A percentile compares a stretch with the other conserved stretches of the same genome.
These are phyloP conservation scores for Blastobotrys peoriensis DNA, from an alignment of 805 yeast species.

Conservation along the genomic window DNA sequence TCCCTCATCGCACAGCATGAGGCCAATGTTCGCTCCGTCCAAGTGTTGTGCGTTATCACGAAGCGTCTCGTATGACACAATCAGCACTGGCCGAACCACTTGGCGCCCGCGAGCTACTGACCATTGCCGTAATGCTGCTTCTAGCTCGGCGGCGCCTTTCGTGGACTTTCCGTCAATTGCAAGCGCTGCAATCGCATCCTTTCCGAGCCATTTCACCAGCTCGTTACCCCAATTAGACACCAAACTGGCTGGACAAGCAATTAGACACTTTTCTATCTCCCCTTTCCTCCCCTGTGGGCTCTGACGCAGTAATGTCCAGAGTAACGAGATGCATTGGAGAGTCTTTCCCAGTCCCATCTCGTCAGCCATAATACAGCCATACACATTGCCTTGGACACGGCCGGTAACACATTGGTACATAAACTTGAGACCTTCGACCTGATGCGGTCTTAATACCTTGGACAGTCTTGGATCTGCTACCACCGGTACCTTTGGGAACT, in stretches of 20 bases:
- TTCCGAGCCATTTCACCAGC: conserved; percentile 89
- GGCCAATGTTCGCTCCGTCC: conserved; percentile 73
- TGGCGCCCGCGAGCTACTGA: conserved; percentile 81
- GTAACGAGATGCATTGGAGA: conserved; percentile 75
- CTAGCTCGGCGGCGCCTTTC: conserved; percentile 57
- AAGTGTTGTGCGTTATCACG: conserved; percentile 76
- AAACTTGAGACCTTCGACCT: conserved; percentile 90
- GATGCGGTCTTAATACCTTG: conserved; percentile 88
- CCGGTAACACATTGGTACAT: conserved; percentile 90
- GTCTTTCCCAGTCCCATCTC: conserved; percentile 96
- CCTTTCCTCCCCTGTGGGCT: conserved; percentile 77
- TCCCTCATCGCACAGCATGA: conserved; percentile 82
- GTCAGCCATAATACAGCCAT: conserved; percentile 97
- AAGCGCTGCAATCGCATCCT: conserved; percentile 78
- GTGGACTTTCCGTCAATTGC: conserved; percentile 86
- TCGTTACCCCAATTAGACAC: conserved; percentile 98
- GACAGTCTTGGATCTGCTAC: conserved; percentile 88
- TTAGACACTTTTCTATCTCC: conserved; percentile 82
- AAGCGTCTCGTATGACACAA: conserved; percentile 89
- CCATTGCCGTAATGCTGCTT: conserved; percentile 70
- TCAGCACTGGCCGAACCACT: conserved; percentile 86
- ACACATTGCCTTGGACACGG: conserved; percentile 53
- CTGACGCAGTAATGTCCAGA: conserved; percentile 90
- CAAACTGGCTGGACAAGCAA: conserved; percentile 91
- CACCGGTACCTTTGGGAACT: conserved; percentile 86